Evolutionary conservation across 805 yeast genomes (phyloP).

Genomic region (Naumovozyma dairenensis): DNA sequence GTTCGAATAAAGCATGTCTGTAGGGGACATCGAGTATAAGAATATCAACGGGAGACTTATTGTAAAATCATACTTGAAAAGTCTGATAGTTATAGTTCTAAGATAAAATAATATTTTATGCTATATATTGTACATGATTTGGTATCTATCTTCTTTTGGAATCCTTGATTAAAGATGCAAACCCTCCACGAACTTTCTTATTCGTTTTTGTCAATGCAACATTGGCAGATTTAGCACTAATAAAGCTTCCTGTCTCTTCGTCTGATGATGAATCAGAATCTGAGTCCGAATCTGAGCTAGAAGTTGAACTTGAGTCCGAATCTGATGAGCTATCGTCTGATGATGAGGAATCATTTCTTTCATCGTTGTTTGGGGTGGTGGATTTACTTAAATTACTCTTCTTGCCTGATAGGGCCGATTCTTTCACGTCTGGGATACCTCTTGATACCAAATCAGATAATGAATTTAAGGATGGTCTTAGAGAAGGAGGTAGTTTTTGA

Average conservation of each 20-base stretch:
- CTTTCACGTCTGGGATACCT: constrained; percentile 61
- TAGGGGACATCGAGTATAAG: no score
- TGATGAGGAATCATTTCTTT: background rate
- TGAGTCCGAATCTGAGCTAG: constrained; percentile 15
- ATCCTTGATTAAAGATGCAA: constrained; percentile 41
- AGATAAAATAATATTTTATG: no score
- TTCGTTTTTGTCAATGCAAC: constrained; percentile 31
- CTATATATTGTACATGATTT: background rate
- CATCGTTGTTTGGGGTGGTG: background rate
- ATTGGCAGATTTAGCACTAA: constrained; percentile 38
- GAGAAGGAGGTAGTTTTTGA: no score
- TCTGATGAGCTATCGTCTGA: background rate
- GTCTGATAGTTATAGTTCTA: no score
- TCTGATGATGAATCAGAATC: constrained; percentile 14
- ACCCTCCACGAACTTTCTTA: constrained; percentile 32
- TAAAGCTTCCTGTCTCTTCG: constrained; percentile 28
- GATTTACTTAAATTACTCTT: background rate
- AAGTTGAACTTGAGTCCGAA: constrained; percentile 8
- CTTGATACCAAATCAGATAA: constrained; percentile 50
- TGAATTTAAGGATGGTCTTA: constrained; percentile 37
- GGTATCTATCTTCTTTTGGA: constrained; percentile 25
- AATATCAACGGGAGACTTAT: no score
- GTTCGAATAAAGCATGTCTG: no score
- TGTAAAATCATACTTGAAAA: no score
- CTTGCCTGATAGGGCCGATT: constrained; percentile 12